phyloP scores from a whole-genome alignment of 2,329 filamentous ascomycete genomes.

The Triangularia setosa region DNA sequence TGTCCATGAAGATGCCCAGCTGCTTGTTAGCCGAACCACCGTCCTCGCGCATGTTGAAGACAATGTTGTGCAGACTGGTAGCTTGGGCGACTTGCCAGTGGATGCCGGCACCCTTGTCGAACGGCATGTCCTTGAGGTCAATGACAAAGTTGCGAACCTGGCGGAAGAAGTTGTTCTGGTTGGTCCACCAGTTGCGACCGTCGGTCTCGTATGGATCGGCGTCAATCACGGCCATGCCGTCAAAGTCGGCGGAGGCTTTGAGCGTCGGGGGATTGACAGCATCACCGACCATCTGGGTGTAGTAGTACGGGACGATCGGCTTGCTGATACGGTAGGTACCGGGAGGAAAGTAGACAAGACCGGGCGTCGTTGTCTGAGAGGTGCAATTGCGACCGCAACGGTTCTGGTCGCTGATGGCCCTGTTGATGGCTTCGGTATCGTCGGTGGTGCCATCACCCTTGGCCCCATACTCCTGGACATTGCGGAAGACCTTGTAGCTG shows the following conservation, averaged over 20 bases:
- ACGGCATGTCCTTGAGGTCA: slow-evolving; percentile 65
- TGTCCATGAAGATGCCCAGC: slow-evolving; percentile 80
- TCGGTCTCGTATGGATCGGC: slow-evolving; percentile 73
- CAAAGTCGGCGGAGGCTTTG: slow-evolving; percentile 68
- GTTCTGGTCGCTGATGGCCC: slow-evolving; percentile 69
- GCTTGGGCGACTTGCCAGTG: slow-evolving; percentile 87
- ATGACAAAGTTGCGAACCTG: slow-evolving; percentile 79
- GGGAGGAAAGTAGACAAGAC: slow-evolving; percentile 85
- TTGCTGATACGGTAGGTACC: slow-evolving; percentile 79
- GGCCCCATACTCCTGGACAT: slow-evolving; percentile 73
- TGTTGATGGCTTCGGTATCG: slow-evolving; percentile 85
- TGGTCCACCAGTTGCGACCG: slow-evolving; percentile 72
- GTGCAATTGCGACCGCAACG: slow-evolving; percentile 81
- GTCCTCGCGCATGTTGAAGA: slow-evolving; percentile 73
- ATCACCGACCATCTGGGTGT: slow-evolving; percentile 89
- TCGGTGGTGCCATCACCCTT: slow-evolving; percentile 67
- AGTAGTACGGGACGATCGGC: slow-evolving; percentile 83
- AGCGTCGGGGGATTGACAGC: slow-evolving; percentile 66
- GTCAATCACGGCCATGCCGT: slow-evolving; percentile 86
- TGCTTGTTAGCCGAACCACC: slow-evolving; percentile 62
- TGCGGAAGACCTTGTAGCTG: slow-evolving; percentile 70
- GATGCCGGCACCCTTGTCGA: slow-evolving; percentile 62
- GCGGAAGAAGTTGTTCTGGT: slow-evolving; percentile 82
- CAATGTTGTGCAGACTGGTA: slow-evolving; percentile 74
- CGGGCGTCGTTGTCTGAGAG: slow-evolving; percentile 77